Conservation (phyloP, 2,329 filamentous ascomycete species). For the Fusarium sterilihyphosum region DNA sequence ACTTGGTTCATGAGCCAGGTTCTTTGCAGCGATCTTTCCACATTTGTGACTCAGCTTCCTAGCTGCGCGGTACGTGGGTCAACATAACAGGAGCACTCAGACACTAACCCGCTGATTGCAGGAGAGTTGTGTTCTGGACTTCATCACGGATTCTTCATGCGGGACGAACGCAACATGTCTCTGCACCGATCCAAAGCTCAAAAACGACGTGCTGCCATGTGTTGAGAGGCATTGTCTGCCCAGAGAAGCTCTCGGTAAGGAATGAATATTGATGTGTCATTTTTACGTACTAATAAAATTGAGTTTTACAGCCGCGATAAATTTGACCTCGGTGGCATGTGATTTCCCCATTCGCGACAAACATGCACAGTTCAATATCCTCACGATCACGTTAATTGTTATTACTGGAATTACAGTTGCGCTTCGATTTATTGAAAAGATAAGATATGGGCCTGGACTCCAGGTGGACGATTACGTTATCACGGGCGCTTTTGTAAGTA, state of each 20-base stretch:
- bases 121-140: background rate
- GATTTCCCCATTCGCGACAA: background rate
- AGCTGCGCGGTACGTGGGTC: background rate
- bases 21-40: background rate
- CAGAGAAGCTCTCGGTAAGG: background rate
- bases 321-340: background rate
- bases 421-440: background rate
- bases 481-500: background rate
- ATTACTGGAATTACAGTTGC: background rate
- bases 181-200: background rate
- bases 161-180: background rate
- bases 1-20: background rate
- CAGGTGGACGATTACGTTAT: background rate
- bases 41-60: background rate
- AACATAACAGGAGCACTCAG: too few species aligned
- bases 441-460: background rate
- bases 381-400: background rate
- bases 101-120: background rate
- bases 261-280: background rate
- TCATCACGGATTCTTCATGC: background rate
- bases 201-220: background rate
- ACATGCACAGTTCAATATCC: background rate
- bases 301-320: background rate
- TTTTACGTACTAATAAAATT: background rate
- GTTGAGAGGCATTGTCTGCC: background rate